Conservation (phyloP, 139 green algal species). For the Ettlia oleoabundans region DNA sequence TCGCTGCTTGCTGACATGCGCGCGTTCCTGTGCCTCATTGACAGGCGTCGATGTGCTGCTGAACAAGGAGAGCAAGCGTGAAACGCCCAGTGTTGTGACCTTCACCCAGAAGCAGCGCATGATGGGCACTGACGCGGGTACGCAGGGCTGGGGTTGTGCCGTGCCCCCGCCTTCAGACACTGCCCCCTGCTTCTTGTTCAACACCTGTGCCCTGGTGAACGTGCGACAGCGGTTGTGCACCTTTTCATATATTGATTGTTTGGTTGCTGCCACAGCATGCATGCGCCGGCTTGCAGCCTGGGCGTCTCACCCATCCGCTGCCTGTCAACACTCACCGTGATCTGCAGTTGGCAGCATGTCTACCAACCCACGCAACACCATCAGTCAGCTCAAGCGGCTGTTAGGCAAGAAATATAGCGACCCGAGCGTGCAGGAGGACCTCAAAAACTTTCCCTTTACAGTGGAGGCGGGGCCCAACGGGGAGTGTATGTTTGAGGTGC, state of each 20-base stretch:
- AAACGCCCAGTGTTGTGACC: constrained; percentile 90
- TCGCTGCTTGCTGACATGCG: not conserved
- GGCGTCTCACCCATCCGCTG: too few relatives aligned
- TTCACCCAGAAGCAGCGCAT: constrained; percentile 90
- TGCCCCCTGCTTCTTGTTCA: too few relatives aligned
- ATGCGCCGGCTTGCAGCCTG: too few relatives aligned
- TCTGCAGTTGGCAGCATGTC: constrained; percentile 63
- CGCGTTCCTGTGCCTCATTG: not conserved
- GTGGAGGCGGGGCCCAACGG: constrained; percentile 79
- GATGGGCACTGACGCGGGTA: constrained; percentile 82
- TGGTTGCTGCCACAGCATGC: too few relatives aligned
- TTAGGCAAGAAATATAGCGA: constrained; percentile 91
- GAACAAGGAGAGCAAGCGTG: constrained; percentile 95
- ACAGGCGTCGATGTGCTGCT: constrained; percentile 89
- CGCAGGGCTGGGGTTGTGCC: not conserved
- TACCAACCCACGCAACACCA: constrained; percentile 94
- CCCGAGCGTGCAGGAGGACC: constrained; percentile 83
- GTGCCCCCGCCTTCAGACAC: too few relatives aligned
- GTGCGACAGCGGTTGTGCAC: not conserved
- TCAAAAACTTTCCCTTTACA: constrained; percentile 75
- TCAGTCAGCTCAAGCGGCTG: constrained; percentile 93
- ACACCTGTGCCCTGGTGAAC: too few relatives aligned
- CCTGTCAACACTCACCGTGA: not conserved
- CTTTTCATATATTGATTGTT: not conserved
- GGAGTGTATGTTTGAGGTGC: constrained; percentile 81